phyloP scores from a whole-genome alignment of 108 stramenopile genomes.

The Cyclostephanos tholiformis region DNA sequence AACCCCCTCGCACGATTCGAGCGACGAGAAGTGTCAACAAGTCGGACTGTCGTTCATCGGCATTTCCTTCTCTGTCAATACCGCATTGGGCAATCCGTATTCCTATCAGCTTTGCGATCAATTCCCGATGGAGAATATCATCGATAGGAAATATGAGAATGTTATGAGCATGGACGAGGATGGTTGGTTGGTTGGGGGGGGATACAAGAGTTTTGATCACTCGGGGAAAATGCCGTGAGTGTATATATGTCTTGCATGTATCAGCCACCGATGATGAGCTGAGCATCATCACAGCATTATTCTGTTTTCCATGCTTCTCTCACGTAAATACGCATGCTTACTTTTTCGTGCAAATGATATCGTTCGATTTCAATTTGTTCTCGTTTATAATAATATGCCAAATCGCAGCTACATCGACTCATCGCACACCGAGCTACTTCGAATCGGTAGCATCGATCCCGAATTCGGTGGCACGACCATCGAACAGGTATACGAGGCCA shows the following conservation, averaged over 20 bases:
- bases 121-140: conserved; percentile 92
- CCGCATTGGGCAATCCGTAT: conserved; percentile 81
- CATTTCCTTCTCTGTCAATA: conserved; percentile 81
- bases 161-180: conserved; percentile 94
- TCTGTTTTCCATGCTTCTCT: too few relatives aligned
- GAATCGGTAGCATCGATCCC: conserved; percentile 84
- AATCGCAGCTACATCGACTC: conserved; percentile 82
- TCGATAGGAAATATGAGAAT: conserved; percentile 85
- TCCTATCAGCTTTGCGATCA: conserved; percentile 88
- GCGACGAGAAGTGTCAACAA: conserved; percentile 73
- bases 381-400: neutral
- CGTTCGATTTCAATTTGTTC: neutral
- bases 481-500: conserved; percentile 76
- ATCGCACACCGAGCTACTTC: conserved; percentile 86
- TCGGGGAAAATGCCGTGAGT: conserved; percentile 94
- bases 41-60: conserved; percentile 87
- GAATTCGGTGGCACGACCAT: conserved; percentile 76
- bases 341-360: too few relatives aligned
- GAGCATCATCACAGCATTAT: too few relatives aligned
- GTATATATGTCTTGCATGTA: too few relatives aligned
- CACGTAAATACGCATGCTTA: too few relatives aligned
- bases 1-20: conserved; percentile 76
- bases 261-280: too few relatives aligned
- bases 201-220: conserved; percentile 91
- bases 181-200: conserved; percentile 91